Base-by-base conservation (phyloP, 1,139 yeast species). In the Candida sp. region DNA sequence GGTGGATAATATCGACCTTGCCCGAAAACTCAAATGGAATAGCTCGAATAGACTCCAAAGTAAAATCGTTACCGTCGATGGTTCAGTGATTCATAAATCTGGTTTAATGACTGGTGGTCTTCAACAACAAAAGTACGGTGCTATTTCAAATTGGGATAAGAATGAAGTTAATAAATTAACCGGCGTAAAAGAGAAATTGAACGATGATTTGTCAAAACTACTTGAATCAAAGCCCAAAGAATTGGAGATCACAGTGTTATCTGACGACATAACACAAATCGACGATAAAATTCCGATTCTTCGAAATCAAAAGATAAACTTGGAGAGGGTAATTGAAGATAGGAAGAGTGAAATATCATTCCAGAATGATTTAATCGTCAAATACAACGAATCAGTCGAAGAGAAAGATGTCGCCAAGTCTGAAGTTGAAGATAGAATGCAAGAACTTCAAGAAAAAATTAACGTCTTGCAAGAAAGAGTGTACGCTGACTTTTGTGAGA, bases 81-180 rank as follows among this genome's bases (percentile, higher is more conserved):
- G 99, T 0, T 80, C 95, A 0, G 72, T 90, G 30, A 87, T 93
- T 44, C 93, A 89, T 58, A 82, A 80, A 55, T 84, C 93, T 8
- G 97, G 97, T 6, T 71, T 90, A 39, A 88, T 93, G 95, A 87
- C 98, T 11, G 98, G 97, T 64, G 98, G 98, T 51, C 63, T 64
- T 55, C 56, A 68, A 68, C 36, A 68, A 53, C 53, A 74, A 63
- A 66, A 64, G 36, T 56, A 64, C 3, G 54, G 59, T 12, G 58
- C 63, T 0, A 47, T 55, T 3, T 34, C 61, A 46, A 75, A 79
- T 51, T 89, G 96, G 96, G 90, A 84, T 56, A 88, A 85, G 55
- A 77, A 79, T 43, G 90, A 86, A 52, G 79, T 82, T 54, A 78
- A 78, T 43, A 69, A 74, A 25, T 69, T 90, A 50, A 75, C 69